A percentile compares a stretch with the other conserved stretches of the same genome.
Evolutionary conservation across 768 basidiomycete species (phyloP).

Genomic region (Tephrocybe rancida): DNA sequence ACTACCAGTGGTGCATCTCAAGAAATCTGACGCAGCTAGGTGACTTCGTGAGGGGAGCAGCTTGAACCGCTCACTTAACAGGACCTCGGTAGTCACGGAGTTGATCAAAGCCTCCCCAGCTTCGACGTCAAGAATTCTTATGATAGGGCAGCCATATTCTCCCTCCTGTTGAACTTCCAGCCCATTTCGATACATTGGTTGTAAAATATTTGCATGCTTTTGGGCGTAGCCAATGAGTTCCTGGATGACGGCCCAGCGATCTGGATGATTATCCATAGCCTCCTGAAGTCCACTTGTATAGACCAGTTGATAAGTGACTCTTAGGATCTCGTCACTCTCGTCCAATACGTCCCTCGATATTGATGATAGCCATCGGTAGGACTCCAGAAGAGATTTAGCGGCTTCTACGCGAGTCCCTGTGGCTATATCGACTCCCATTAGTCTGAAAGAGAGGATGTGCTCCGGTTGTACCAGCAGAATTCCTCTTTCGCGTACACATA

Average conservation of each 20-base stretch:
- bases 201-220: constrained; percentile 16
- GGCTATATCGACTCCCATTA: constrained; percentile 44
- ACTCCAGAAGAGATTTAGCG: constrained; percentile 23
- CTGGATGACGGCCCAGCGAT: constrained; percentile 45
- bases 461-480: constrained; percentile 54
- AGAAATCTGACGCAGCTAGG: constrained; percentile 21
- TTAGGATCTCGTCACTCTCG: constrained; percentile 51
- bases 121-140: constrained; percentile 20
- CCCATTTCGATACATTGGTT: constrained; percentile 17
- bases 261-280: constrained; percentile 40
- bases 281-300: constrained; percentile 43
- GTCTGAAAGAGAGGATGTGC: constrained; percentile 51
- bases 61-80: constrained; percentile 21
- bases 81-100: constrained; percentile 19
- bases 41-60: constrained; percentile 17
- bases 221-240: constrained; percentile 35
- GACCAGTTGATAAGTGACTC: constrained; percentile 48
- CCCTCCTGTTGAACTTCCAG: constrained; percentile 15
- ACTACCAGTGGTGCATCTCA: constrained; percentile 18
- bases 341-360: constrained; percentile 42
- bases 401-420: constrained; percentile 1
- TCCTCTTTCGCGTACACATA: constrained; percentile 41
- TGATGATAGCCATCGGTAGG: constrained; percentile 27
- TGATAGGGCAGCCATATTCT: constrained; percentile 7
- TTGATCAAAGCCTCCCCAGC: constrained; percentile 18